These are phyloP conservation scores for Ganoderma meredithae DNA, from an alignment of 1,284 basidiomycete genomes.

Conservation along the genomic window DNA sequence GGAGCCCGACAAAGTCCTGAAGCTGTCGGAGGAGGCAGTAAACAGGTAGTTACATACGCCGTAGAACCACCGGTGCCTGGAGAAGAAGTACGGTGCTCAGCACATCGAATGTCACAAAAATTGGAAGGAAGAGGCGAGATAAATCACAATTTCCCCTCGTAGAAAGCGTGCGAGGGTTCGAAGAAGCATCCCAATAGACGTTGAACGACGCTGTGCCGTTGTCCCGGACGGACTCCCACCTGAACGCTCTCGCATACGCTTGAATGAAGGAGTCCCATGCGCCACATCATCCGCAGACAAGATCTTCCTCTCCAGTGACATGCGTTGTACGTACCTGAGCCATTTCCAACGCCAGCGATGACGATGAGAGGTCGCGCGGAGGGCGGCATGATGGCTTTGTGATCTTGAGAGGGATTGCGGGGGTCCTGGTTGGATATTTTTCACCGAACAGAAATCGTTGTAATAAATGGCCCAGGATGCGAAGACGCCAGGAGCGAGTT, in stretches of 20 bases:
- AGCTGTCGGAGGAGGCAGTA: neutral
- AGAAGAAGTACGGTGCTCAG: constrained; percentile 11
- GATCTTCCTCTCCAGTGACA: neutral
- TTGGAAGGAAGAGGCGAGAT: neutral
- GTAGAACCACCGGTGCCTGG: constrained; percentile 67
- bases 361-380: constrained; percentile 54
- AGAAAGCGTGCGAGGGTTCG: no score
- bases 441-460: neutral
- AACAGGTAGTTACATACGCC: constrained; percentile 55
- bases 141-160: neutral
- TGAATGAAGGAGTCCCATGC: neutral
- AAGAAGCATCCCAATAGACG: neutral
- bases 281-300: neutral
- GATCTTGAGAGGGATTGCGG: neutral
- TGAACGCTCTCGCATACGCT: neutral
- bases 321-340: constrained; percentile 40
- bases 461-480: neutral
- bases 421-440: neutral
- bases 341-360: constrained; percentile 62
- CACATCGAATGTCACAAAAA: neutral
- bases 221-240: neutral
- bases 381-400: constrained; percentile 37
- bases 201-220: neutral
- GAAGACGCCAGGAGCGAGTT: neutral
- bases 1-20: neutral